A percentile compares a stretch with the other conserved stretches of the same genome.
Conservation (phyloP, 1,284 basidiomycete genomes). For the Leucoagaricus sp. region DNA sequence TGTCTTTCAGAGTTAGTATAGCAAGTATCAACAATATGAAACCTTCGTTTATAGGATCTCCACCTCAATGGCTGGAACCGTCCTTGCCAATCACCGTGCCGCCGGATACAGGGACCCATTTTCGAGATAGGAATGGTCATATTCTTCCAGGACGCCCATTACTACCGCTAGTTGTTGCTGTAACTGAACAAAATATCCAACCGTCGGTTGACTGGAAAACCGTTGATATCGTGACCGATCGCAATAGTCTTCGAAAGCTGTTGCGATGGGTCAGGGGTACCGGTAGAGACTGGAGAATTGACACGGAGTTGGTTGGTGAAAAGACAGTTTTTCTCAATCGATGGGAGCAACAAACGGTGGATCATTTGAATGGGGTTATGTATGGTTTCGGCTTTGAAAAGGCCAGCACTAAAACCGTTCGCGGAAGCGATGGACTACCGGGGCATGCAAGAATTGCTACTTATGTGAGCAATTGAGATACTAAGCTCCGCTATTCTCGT, state of each 20-base stretch:
- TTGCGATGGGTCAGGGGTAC: constrained; percentile 46
- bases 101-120: constrained; percentile 43
- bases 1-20: neutral
- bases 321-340: constrained; percentile 53
- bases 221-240: constrained; percentile 57
- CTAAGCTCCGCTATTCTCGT: constrained; percentile 15
- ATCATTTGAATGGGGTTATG: constrained; percentile 31
- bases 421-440: constrained; percentile 41
- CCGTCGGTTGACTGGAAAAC: constrained; percentile 44
- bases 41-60: constrained; percentile 43
- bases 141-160: constrained; percentile 40
- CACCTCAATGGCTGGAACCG: constrained; percentile 47
- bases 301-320: constrained; percentile 51
- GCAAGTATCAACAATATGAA: neutral
- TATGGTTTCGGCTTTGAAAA: constrained; percentile 53
- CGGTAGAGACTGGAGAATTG: constrained; percentile 53
- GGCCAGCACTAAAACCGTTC: constrained; percentile 39
- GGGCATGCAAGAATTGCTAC: constrained; percentile 52
- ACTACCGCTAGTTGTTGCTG: constrained; percentile 49
- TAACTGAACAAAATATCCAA: constrained; percentile 37
- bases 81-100: constrained; percentile 45
- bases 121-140: constrained; percentile 52
- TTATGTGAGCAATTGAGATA: constrained; percentile 42
- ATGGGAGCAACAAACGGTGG: constrained; percentile 40
- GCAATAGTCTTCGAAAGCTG: constrained; percentile 59